Base-by-base conservation (phyloP, 202 grass and related monocot genomes). In the Eragrostis tef region DNA sequence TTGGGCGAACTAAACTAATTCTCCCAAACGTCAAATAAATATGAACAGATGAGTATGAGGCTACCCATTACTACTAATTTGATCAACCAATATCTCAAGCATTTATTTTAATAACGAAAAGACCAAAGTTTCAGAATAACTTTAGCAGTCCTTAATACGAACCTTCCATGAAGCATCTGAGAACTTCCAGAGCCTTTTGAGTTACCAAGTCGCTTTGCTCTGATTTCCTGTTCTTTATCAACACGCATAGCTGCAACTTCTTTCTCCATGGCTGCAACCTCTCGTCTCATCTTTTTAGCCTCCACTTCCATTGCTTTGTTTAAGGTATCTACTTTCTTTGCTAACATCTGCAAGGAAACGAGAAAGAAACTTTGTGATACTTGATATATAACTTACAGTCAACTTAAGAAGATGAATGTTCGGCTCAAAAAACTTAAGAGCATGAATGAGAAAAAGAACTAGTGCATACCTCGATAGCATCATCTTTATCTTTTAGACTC, bases 231-330 rank as follows among this genome's bases (percentile, higher is more conserved):
- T 67, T 93, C 92, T 79, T 95, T 98, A 60, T 90, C 84, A 1
- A 85, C 90, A 53, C 96, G 96, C 87, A 98, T 98, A 56, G 92
- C 88, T 81, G 92, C 85, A 83, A 98, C 90, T 83, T 98, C 92
- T 83, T 93, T 98, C 83, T 91, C 92, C 96, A 98, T 98, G 19
- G 88, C 83, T 78, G 89, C 88, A 80, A 98, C 92, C 70, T 98
- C 92, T 59, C 96, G 88, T 81, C 96, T 93, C 89, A 98, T 93
- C 84, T 98, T 98, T 89, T 95, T 98, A 62, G 96, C 96, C 57
- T 98, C 96, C 74, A 98, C 96, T 83, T 93, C 96, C 96, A 98
- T 98, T 79, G 96, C 96, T 89, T 95, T 98, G 15, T 89, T 91
- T 62, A 98, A 85, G 46, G 83, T 98, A 59, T 93, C 95, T 26